Base-by-base conservation (phyloP, 192 early-diverging fungal species). In the Coemansia sp. region DNA sequence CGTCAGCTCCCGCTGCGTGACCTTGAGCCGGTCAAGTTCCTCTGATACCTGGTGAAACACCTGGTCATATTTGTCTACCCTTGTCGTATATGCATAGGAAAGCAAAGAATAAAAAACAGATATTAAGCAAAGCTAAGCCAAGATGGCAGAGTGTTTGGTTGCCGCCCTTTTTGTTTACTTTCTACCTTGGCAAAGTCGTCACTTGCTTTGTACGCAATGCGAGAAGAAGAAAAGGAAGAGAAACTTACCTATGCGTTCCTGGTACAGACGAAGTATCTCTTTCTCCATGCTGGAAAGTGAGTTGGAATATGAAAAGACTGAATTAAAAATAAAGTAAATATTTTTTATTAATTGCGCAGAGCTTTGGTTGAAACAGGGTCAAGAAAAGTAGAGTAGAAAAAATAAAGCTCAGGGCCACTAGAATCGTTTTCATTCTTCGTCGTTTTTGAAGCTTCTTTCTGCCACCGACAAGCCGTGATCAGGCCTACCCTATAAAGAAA, bases 21-120 rank as follows among this genome's bases (percentile, higher is more conserved):
- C 72, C 37, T 75, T 73, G 38, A 83, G 69, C 38, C 73, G 61
- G 55, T 83, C 75, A 46, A 83, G 69, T 39, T 83, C 80, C 12
- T 57, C 66, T 39, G 68, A 69, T 11, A 77, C 72, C 37, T 77
- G 69, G 45, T 59, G 62, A 19, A 83, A 83, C 49, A 77, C 75
- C 59, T 77, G 72, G 54, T 83, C 75, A 42, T 77, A 83, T 62
- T 83, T 83, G 63, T 83, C 80, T 83, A 77, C 11, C 4, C 32
- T 13, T 8, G 20, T 6, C 61, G 19, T 11, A 56, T 19, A 20
- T 56, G 54, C 9, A 56, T 56, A 39, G 9, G 14, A 48, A 25
- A 20, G 53, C 54, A 7, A 19, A 32, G 48, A 5, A 38, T 45
- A 58, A 49, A 58, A 49, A 13, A 61, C 19, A 45, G 25, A 69